These are phyloP conservation scores for Phytophthora capsici DNA, from an alignment of 352 stramenopile genomes.

Conservation along the genomic window DNA sequence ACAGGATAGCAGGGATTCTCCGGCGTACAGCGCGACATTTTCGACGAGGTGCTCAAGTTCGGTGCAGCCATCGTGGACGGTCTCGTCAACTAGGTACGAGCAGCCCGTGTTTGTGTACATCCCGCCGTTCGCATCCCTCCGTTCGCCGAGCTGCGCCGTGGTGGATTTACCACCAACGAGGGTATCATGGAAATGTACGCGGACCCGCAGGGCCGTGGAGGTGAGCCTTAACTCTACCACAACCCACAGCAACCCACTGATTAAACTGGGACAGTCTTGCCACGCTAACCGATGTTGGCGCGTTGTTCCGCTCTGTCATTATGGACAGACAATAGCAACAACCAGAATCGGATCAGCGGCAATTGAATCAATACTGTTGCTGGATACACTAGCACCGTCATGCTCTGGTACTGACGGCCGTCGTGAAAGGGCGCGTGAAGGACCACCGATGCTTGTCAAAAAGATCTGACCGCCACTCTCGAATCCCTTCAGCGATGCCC, in stretches of 20 bases:
- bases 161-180: slow-evolving; percentile 99
- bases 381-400: background rate
- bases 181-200: slow-evolving; percentile 99
- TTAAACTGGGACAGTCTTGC: background rate
- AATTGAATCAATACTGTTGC: no score
- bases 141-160: slow-evolving; percentile 98
- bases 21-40: slow-evolving; percentile 99
- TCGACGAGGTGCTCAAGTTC: slow-evolving; percentile 99
- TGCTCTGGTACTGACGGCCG: no score
- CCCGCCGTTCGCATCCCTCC: no score
- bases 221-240: slow-evolving; percentile 73
- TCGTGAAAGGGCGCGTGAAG: no score
- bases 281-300: no score
- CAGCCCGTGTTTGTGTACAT: slow-evolving; percentile 99
- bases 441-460: slow-evolving; percentile 8
- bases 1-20: slow-evolving; percentile 98
- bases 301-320: background rate
- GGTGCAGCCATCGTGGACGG: slow-evolving; percentile 99
- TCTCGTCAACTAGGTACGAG: slow-evolving; percentile 98
- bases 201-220: slow-evolving; percentile 92
- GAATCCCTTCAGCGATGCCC: background rate
- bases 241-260: background rate
- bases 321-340: background rate
- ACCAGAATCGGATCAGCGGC: background rate
- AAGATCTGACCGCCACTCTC: slow-evolving; percentile 19